These are phyloP conservation scores for Fraxinus paxiana DNA, from an alignment of 305 asterid genomes.

Conservation along the genomic window DNA sequence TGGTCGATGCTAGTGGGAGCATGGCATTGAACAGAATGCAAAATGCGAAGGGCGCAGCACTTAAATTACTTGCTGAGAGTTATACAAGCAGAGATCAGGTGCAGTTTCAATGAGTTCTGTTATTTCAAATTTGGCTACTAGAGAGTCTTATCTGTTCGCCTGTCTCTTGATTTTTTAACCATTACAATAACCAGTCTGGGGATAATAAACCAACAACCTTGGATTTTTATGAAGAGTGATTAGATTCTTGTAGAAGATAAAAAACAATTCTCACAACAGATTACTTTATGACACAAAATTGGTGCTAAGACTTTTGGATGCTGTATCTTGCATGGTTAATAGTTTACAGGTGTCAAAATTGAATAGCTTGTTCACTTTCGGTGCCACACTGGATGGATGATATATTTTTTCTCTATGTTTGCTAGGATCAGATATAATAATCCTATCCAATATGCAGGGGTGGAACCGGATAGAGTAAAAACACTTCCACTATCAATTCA, in stretches of 20 bases:
- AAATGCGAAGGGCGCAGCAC: constrained; percentile 99
- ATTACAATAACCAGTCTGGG: background rate
- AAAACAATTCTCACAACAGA: background rate
- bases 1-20: constrained; percentile 99
- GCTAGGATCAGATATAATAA: background rate
- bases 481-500: background rate
- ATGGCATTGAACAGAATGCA: constrained; percentile 99
- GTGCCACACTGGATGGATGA: background rate
- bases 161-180: background rate
- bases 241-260: background rate
- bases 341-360: background rate
- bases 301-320: background rate
- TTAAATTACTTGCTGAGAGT: constrained; percentile 92
- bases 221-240: background rate
- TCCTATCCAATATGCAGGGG: background rate
- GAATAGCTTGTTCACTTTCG: background rate
- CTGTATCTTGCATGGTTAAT: background rate
- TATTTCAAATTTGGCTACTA: constrained; percentile 4
- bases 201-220: background rate
- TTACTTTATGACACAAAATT: background rate
- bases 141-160: background rate
- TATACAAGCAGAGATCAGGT: constrained; percentile 99
- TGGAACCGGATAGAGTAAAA: background rate
- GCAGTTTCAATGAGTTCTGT: constrained; percentile 18
- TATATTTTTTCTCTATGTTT: background rate